These are phyloP conservation scores for Pugionium cornutum DNA, from an alignment of 345 rosid genomes.

Conservation along the genomic window DNA sequence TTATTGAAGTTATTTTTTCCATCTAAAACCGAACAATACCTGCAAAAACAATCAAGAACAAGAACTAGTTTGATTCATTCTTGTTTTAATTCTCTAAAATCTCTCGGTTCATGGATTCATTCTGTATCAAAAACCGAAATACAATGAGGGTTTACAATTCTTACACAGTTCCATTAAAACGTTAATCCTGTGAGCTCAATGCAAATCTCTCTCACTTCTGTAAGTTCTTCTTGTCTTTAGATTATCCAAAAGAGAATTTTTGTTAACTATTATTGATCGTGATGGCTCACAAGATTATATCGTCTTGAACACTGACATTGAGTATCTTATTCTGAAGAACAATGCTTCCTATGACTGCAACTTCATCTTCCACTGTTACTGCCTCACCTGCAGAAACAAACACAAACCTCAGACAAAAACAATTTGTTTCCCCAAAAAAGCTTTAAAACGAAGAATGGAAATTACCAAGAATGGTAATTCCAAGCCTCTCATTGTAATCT, in stretches of 20 bases:
- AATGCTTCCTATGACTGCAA: constrained; percentile 66
- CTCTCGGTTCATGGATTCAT: not conserved
- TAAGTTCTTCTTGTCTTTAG: not conserved
- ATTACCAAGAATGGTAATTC: constrained; percentile 77
- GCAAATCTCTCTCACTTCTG: constrained; percentile 7
- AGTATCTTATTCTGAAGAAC: constrained; percentile 77
- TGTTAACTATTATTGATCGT: not conserved
- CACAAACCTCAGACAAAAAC: constrained; percentile 2
- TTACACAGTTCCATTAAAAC: constrained; percentile 3
- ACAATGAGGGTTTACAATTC: constrained; percentile 11
- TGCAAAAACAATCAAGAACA: too few species aligned
- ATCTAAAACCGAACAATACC: too few species aligned
- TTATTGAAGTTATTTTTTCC: too few species aligned
- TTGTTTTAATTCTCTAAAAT: too few species aligned
- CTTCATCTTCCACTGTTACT: constrained; percentile 82
- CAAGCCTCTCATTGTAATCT: constrained; percentile 71
- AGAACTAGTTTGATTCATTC: too few species aligned
- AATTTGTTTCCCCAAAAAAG: not conserved
- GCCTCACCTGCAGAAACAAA: constrained; percentile 63
- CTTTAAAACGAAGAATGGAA: not conserved
- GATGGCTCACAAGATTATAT: constrained; percentile 59
- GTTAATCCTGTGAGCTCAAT: constrained; percentile 2
- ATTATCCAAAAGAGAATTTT: not conserved
- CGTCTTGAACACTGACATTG: constrained; percentile 64
- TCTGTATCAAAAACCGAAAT: constrained; percentile 8